A percentile compares a stretch with the other conserved stretches of the same genome.
phyloP scores from a whole-genome alignment of 2,329 filamentous ascomycete species.

The Sclerotinia minor region DNA sequence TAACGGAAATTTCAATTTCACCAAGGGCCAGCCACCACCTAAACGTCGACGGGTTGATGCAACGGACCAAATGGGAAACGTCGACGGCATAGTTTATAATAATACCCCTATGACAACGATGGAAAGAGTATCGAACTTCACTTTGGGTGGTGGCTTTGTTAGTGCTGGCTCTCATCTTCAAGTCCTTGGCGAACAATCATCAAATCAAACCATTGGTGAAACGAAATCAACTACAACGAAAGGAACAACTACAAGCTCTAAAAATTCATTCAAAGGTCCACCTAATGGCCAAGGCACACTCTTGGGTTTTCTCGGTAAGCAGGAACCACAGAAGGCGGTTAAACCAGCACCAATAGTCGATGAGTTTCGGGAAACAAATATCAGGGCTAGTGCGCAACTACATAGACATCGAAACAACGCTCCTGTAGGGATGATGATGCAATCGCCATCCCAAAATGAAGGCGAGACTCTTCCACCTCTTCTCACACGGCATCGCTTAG shows the following conservation, averaged over 20 bases:
- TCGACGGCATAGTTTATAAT: slow-evolving; percentile 36
- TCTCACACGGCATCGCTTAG: slow-evolving; percentile 35
- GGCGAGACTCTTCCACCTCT: neutral
- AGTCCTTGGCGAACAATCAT: slow-evolving; percentile 37
- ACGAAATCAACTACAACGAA: slow-evolving; percentile 20
- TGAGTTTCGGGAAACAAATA: neutral
- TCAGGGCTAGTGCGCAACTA: slow-evolving; percentile 6
- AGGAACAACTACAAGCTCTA: slow-evolving; percentile 20
- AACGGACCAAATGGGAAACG: slow-evolving; percentile 24
- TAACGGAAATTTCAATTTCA: slow-evolving; percentile 33
- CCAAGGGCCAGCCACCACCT: slow-evolving; percentile 31
- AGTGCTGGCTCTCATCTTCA: slow-evolving; percentile 40
- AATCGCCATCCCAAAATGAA: neutral
- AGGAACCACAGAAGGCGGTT: neutral
- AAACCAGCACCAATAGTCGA: neutral
- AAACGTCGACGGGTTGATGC: slow-evolving; percentile 38
- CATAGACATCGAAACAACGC: slow-evolving; percentile 16
- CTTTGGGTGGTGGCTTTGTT: slow-evolving; percentile 50
- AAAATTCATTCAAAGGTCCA: slow-evolving; percentile 26
- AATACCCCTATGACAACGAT: slow-evolving; percentile 59
- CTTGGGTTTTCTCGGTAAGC: slow-evolving; percentile 36
- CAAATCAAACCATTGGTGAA: slow-evolving; percentile 34
- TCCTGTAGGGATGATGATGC: neutral
- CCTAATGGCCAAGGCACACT: slow-evolving; percentile 35
- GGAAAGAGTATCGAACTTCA: slow-evolving; percentile 61